These are phyloP conservation scores for Microdochium bolleyi DNA, from an alignment of 2,329 filamentous ascomycete species.

Conservation along the genomic window DNA sequence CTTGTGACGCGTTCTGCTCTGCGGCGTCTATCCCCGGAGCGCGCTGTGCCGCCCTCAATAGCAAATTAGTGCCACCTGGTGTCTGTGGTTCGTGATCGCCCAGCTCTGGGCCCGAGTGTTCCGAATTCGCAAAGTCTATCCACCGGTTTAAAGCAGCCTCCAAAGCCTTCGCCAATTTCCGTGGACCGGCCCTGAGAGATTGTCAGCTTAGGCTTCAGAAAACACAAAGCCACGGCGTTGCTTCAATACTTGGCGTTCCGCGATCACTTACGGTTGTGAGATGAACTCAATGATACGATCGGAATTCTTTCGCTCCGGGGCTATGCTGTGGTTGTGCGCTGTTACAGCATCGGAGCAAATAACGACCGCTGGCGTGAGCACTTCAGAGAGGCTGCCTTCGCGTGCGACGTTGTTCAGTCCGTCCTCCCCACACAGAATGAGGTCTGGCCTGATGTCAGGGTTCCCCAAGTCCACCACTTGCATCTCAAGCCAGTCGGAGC, in stretches of 20 bases:
- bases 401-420: slow-evolving; percentile 3
- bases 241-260: background rate
- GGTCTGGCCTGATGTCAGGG: slow-evolving; percentile 8
- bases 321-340: background rate
- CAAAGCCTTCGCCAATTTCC: slow-evolving; percentile 25
- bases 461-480: slow-evolving; percentile 10
- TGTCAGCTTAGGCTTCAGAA: background rate
- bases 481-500: slow-evolving; percentile 23
- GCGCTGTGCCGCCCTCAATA: background rate
- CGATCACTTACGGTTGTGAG: slow-evolving; percentile 21
- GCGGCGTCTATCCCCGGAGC: background rate
- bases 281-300: slow-evolving; percentile 23
- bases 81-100: background rate
- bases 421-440: slow-evolving; percentile 14
- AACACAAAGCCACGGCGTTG: background rate
- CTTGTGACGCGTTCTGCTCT: background rate
- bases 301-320: background rate
- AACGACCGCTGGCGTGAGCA: background rate
- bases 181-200: slow-evolving; percentile 21
- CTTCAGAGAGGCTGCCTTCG: background rate
- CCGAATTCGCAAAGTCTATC: slow-evolving; percentile 8
- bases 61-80: background rate
- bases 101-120: background rate
- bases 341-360: background rate
- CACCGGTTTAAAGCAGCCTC: background rate